These are phyloP conservation scores for Pisolithus microcarpus DNA, from an alignment of 768 basidiomycete genomes.

Conservation along the genomic window DNA sequence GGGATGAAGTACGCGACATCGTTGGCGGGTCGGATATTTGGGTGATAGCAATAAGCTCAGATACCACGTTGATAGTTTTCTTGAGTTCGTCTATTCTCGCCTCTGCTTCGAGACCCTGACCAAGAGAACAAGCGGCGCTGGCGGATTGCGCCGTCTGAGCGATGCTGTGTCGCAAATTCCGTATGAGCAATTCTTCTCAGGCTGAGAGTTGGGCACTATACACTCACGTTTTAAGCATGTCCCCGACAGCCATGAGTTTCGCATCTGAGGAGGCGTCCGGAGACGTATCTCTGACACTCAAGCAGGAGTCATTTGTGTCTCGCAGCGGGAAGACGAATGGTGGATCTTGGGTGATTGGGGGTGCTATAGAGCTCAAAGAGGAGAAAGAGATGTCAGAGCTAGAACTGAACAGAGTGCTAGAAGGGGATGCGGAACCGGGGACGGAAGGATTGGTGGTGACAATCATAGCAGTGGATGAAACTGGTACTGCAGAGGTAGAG, in stretches of 20 bases:
- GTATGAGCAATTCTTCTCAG: constrained; percentile 13
- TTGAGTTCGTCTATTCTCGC: constrained; percentile 50
- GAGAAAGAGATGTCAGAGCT: constrained; percentile 22
- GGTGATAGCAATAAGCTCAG: constrained; percentile 46
- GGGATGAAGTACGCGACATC: constrained; percentile 27
- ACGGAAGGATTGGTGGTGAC: constrained; percentile 7
- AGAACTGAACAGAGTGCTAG: constrained; percentile 14
- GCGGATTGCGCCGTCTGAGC: constrained; percentile 55
- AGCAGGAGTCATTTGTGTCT: constrained; percentile 16
- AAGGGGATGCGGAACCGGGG: constrained; percentile 10
- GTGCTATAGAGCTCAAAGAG: constrained; percentile 8
- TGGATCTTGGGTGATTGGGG: constrained; percentile 11
- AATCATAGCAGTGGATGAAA: neutral
- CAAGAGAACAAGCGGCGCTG: constrained; percentile 40
- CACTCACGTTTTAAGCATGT: constrained; percentile 49
- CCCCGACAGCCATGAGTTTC: constrained; percentile 44
- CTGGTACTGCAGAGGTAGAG: constrained; percentile 3
- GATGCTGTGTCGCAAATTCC: constrained; percentile 38
- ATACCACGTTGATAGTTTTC: constrained; percentile 45
- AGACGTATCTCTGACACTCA: constrained; percentile 10
- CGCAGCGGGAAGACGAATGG: constrained; percentile 20
- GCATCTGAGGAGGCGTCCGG: constrained; percentile 34
- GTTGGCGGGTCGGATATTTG: constrained; percentile 29
- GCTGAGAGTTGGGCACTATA: constrained; percentile 2
- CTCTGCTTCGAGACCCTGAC: constrained; percentile 41